These are phyloP conservation scores for Plasmodium yoelii DNA, from an alignment of 169 alveolate species.

Conservation along the genomic window DNA sequence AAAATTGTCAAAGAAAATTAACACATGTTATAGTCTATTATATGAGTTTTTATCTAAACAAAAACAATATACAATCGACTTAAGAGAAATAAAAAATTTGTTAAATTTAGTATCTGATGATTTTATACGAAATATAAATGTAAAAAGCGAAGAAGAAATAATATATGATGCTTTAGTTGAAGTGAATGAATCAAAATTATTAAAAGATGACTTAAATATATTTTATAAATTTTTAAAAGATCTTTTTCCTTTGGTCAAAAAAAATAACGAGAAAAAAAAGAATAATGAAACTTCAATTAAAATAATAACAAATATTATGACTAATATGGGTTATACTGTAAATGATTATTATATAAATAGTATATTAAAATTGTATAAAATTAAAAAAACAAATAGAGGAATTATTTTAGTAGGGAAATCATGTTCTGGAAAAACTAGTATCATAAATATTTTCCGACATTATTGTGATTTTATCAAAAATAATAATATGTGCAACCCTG, in stretches of 20 bases:
- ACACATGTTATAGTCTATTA: slow-evolving; percentile 93
- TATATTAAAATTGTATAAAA: slow-evolving; percentile 62
- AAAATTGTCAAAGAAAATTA: slow-evolving; percentile 93
- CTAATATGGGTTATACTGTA: slow-evolving; percentile 68
- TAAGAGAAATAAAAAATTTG: slow-evolving; percentile 96
- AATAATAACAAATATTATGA: slow-evolving; percentile 65
- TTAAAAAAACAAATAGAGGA: slow-evolving; percentile 75
- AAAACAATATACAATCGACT: slow-evolving; percentile 98
- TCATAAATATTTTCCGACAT: slow-evolving; percentile 61
- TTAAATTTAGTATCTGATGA: slow-evolving; percentile 82
- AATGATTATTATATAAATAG: slow-evolving; percentile 72
- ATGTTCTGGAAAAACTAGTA: slow-evolving; percentile 73
- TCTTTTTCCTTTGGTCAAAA: slow-evolving; percentile 56
- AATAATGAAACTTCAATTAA: slow-evolving; percentile 39
- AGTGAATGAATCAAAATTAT: slow-evolving; percentile 62
- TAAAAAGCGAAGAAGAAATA: slow-evolving; percentile 72
- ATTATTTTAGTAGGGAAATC: slow-evolving; percentile 71
- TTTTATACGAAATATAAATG: slow-evolving; percentile 32
- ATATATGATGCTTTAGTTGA: slow-evolving; percentile 69
- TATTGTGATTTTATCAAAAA: slow-evolving; percentile 46
- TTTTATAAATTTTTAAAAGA: slow-evolving; percentile 66
- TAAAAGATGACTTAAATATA: slow-evolving; percentile 67
- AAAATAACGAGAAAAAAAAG: slow-evolving; percentile 42
- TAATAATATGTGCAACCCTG: neutral
- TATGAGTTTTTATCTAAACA: slow-evolving; percentile 94